Percentiles rank a stretch among this genome's conserved stretches.
phyloP scores from a whole-genome alignment of 192 early-diverging fungal genomes.

The Lobosporangium transversale region DNA sequence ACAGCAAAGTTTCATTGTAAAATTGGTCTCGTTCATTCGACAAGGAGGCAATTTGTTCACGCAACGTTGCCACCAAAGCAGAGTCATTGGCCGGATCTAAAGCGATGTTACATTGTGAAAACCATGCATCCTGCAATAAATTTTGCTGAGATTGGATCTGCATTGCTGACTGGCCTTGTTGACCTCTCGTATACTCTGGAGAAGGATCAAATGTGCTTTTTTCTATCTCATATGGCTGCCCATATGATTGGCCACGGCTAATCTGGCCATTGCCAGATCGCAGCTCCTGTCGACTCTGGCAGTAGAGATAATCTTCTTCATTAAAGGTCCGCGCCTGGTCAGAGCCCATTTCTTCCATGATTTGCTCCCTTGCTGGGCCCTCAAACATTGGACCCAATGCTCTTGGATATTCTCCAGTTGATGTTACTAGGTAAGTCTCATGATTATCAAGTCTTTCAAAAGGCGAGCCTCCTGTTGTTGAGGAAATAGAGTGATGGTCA shows the following conservation, averaged over 20 bases:
- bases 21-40: constrained; percentile 47
- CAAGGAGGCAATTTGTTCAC: constrained; percentile 45
- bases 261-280: neutral
- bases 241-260: neutral
- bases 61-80: constrained; percentile 31
- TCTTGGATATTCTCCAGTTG: neutral
- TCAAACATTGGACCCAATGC: neutral
- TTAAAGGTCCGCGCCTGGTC: constrained; percentile 25
- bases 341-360: constrained; percentile 52
- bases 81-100: constrained; percentile 3
- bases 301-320: constrained; percentile 36
- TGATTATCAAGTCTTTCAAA: neutral
- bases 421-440: neutral
- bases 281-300: constrained; percentile 13
- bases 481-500: neutral
- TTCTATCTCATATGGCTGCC: constrained; percentile 8
- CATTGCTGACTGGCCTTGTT: neutral
- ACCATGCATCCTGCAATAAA: too few species aligned
- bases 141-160: neutral
- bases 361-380: constrained; percentile 28
- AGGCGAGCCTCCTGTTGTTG: neutral
- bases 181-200: constrained; percentile 10
- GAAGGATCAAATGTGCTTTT: constrained; percentile 15
- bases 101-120: too few species aligned
- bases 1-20: constrained; percentile 32